A percentile compares a stretch with the other conserved stretches of the same genome.
These are phyloP conservation scores for Lophium mytilinum DNA, from an alignment of 495 filamentous ascomycete species.

Conservation along the genomic window DNA sequence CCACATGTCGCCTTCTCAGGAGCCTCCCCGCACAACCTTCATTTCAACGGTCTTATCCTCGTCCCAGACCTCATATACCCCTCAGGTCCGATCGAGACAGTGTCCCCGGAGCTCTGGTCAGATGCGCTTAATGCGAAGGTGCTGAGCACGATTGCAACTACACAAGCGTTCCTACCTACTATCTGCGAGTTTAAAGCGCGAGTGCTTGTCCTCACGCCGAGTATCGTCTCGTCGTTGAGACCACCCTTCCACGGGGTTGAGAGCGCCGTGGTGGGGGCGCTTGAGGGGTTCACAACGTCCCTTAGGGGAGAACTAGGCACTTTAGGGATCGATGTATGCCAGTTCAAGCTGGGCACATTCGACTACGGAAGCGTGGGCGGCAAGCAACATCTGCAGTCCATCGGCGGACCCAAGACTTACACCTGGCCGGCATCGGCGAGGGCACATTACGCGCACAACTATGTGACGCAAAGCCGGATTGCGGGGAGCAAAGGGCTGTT, in stretches of 20 bases:
- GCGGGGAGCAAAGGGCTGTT: slow-evolving; percentile 38
- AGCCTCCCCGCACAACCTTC: slow-evolving; percentile 62
- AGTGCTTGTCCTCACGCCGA: slow-evolving; percentile 75
- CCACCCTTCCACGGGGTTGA: slow-evolving; percentile 82
- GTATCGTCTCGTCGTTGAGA: slow-evolving; percentile 72
- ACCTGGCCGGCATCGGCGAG: slow-evolving; percentile 24
- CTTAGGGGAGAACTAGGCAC: slow-evolving; percentile 67
- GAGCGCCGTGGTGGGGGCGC: slow-evolving; percentile 64
- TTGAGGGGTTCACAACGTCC: slow-evolving; percentile 69
- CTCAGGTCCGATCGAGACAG: slow-evolving; percentile 69
- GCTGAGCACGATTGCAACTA: slow-evolving; percentile 80
- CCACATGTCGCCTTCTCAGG: slow-evolving; percentile 64
- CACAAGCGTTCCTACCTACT: slow-evolving; percentile 79
- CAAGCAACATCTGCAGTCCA: slow-evolving; percentile 34
- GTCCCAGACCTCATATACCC: slow-evolving; percentile 65
- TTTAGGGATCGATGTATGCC: slow-evolving; percentile 65
- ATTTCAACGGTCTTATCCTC: slow-evolving; percentile 69
- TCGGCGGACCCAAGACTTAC: slow-evolving; percentile 22
- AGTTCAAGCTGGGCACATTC: slow-evolving; percentile 81
- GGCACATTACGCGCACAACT: slow-evolving; percentile 40
- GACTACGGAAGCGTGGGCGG: slow-evolving; percentile 45
- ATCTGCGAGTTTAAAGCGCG: slow-evolving; percentile 49
- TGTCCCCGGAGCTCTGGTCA: slow-evolving; percentile 72
- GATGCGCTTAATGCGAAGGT: slow-evolving; percentile 86
- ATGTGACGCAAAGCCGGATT: slow-evolving; percentile 39